phyloP scores from a whole-genome alignment of 2,329 filamentous ascomycete genomes.

The Cercospora brassicicola region DNA sequence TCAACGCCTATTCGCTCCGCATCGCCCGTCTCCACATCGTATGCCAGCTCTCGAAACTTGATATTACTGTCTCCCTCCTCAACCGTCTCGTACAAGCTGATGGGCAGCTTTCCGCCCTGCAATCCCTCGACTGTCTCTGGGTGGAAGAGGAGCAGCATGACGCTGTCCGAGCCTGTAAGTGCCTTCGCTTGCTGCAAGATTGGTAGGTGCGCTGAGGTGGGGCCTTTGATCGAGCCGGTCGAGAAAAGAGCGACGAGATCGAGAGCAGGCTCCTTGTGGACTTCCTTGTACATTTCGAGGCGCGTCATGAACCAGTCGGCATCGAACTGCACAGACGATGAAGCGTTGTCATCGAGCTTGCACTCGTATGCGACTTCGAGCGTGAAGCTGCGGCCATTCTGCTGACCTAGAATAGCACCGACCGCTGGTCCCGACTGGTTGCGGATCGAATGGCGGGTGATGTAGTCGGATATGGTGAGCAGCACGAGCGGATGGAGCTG shows the following conservation, averaged over 20 bases:
- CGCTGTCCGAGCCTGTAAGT: conserved; percentile 66
- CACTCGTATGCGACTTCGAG: conserved; percentile 93
- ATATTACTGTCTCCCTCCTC: conserved; percentile 72
- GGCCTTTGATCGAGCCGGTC: conserved; percentile 70
- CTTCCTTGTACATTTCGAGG: conserved; percentile 83
- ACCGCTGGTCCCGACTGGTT: conserved; percentile 73
- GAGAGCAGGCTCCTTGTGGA: conserved; percentile 79
- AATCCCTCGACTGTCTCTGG: conserved; percentile 57
- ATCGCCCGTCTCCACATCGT: conserved; percentile 88
- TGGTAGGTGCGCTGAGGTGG: conserved; percentile 64
- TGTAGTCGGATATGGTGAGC: conserved; percentile 94
- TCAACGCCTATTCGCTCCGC: conserved; percentile 98
- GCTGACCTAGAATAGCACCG: conserved; percentile 85
- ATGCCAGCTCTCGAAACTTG: conserved; percentile 79
- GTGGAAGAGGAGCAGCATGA: conserved; percentile 86
- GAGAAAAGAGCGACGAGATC: conserved; percentile 69
- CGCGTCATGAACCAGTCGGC: conserved; percentile 72
- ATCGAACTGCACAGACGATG: conserved; percentile 63
- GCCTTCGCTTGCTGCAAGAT: conserved; percentile 70
- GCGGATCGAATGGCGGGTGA: conserved; percentile 84
- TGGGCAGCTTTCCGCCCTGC: conserved; percentile 76
- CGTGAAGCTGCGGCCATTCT: conserved; percentile 85
- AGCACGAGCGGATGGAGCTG: conserved; percentile 91
- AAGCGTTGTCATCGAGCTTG: conserved; percentile 51
- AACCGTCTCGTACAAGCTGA: conserved; percentile 83